Base-by-base conservation (phyloP, 2,329 filamentous ascomycete species). In the Trichothecium roseum region DNA sequence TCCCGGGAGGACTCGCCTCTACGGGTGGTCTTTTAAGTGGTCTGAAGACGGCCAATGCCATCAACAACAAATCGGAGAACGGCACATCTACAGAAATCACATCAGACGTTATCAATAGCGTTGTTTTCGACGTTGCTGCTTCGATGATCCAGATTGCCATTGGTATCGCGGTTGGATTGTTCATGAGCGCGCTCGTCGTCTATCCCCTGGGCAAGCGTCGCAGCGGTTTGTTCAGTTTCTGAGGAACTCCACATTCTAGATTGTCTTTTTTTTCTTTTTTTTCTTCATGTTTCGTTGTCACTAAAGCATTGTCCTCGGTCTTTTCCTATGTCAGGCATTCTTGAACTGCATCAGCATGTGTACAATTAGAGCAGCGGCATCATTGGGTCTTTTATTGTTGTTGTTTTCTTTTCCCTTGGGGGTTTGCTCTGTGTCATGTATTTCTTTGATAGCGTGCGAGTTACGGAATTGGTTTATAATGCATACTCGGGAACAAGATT, bases 141-240 rank as follows among this genome's bases (percentile, higher is more conserved):
- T 64, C 60, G 20, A 69, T 70, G 66, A 65, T 69, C 28, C 64
- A 70, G 46, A 68, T 69, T 37, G 66, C 66, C 12, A 68, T 69
- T 41, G 66, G 66, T 12, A 69, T 70, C 34, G 66, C 66, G 5
- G 61, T 69, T 9, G 66, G 66, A 3, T 49, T 70, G 6, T 70
- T 70, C 40, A 46, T 70, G 40, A 66, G 64, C 38, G 64, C 66
- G 3, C 47, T 70, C 22, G 46, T 69, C 16, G 53, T 70, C 5
- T 69, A 69, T 41, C 66, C 66, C 5, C 52, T 68, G 24, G 66
- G 65, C 28, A 69, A 68, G 49, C 57, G 64, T 30, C 59, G 66
- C 30, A 69, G 64, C 39, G 65, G 64, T 4, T 48, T 69, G 8
- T 69, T 69, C 48, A 68, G 65, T 38, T 64, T 68, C 38, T 68